Evolutionary conservation across 176 grass and related monocot species (phyloP).

Genomic region (Oryza officinalis): DNA sequence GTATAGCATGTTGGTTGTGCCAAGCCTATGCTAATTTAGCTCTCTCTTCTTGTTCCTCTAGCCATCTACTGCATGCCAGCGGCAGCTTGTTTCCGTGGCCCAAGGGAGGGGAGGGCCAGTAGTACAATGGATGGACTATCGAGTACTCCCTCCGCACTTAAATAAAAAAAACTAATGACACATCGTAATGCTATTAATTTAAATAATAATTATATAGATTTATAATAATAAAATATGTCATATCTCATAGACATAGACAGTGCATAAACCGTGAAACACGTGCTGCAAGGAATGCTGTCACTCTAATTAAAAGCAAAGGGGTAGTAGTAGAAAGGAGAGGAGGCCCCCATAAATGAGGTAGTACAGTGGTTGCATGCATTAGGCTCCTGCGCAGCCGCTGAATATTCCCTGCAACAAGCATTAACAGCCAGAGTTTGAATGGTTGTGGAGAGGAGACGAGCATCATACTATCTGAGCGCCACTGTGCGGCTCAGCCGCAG

Average conservation of each 20-base stretch:
- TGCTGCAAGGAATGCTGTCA: constrained; percentile 22
- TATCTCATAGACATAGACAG: too few species aligned
- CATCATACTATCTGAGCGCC: neutral
- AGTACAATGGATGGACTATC: neutral
- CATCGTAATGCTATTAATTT: too few species aligned
- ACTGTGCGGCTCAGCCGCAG: neutral
- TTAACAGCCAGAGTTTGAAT: constrained; percentile 46
- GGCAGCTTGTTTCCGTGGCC: constrained; percentile 20
- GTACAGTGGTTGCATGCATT: constrained; percentile 55
- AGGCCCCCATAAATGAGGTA: constrained; percentile 31
- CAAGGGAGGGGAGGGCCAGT: neutral
- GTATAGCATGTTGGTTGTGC: neutral
- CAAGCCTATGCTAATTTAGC: neutral
- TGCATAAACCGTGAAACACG: too few species aligned
- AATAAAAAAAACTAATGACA: too few species aligned
- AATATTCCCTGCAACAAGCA: constrained; percentile 64
- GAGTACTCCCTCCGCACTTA: too few species aligned
- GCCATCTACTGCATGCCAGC: neutral
- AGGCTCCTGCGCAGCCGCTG: constrained; percentile 42
- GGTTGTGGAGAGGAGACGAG: constrained; percentile 29
- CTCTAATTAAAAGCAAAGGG: constrained; percentile 48
- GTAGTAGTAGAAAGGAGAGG: constrained; percentile 22
- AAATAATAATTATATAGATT: too few species aligned
- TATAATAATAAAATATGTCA: too few species aligned
- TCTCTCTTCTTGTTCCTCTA: constrained; percentile 16